Evolutionary conservation across 2,329 filamentous ascomycete genomes (phyloP).

Genomic region (Stylonectria norvegica): DNA sequence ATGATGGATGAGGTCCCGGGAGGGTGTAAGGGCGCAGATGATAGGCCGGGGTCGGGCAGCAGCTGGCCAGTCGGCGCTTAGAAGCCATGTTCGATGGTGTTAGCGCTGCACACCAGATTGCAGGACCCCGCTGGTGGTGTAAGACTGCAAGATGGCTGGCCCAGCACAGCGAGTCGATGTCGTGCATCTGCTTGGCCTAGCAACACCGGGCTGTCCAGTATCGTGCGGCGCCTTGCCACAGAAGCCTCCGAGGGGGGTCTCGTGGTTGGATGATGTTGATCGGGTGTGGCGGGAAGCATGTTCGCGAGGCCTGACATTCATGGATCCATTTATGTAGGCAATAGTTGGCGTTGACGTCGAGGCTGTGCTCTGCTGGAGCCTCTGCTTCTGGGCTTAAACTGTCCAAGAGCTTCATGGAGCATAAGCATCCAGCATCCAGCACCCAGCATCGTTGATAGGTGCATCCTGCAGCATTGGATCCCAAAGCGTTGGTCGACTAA

Average conservation of each 20-base stretch:
- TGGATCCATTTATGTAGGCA: no score
- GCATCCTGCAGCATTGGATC: background rate
- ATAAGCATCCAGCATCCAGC: no score
- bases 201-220: slow-evolving; percentile 1
- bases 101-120: slow-evolving; percentile 31
- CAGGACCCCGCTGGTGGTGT: slow-evolving; percentile 28
- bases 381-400: no score
- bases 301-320: no score
- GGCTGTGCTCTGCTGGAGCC: slow-evolving; percentile 11
- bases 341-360: no score
- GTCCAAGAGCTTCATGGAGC: no score
- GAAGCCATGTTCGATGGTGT: slow-evolving; percentile 21
- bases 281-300: no score
- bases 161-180: slow-evolving; percentile 43
- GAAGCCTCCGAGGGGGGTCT: slow-evolving; percentile 23
- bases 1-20: slow-evolving; percentile 24
- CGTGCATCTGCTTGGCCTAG: slow-evolving; percentile 27
- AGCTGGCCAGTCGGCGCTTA: slow-evolving; percentile 36
- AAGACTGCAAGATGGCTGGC: slow-evolving; percentile 36
- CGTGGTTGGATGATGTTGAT: slow-evolving; percentile 34
- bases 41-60: slow-evolving; percentile 31
- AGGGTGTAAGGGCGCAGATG: slow-evolving; percentile 28
- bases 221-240: slow-evolving; percentile 25
- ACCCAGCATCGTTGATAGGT: no score
- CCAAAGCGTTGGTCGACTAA: no score